phyloP scores from a whole-genome alignment of 179 eudicot species.

The Gypsophila paniculata region DNA sequence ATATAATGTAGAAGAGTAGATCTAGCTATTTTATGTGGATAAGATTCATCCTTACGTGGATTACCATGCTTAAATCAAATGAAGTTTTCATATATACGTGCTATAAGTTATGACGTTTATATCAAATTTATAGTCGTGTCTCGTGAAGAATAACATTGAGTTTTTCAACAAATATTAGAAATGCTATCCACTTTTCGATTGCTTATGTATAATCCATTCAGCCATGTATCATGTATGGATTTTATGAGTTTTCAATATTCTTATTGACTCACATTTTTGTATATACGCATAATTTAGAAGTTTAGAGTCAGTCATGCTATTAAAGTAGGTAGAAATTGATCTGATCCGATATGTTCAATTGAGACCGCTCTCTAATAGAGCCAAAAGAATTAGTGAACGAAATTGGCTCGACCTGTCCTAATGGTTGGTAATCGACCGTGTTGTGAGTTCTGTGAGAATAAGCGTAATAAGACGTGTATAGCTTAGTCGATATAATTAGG shows the following conservation, averaged over 20 bases:
- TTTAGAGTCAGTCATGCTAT: too few relatives aligned
- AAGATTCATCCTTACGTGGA: conserved; percentile 10
- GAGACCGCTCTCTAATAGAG: too few relatives aligned
- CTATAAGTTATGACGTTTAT: neutral
- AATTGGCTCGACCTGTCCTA: too few relatives aligned
- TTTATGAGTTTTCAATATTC: neutral
- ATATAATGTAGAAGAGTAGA: neutral
- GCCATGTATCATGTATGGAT: too few relatives aligned
- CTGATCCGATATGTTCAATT: too few relatives aligned
- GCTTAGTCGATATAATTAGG: too few relatives aligned
- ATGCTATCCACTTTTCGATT: neutral
- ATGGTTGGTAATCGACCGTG: too few relatives aligned
- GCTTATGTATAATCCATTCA: neutral
- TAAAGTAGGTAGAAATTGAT: too few relatives aligned
- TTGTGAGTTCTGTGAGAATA: too few relatives aligned
- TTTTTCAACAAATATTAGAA: neutral
- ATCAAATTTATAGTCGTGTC: neutral
- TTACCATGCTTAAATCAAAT: neutral
- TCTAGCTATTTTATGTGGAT: neutral
- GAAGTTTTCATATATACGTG: neutral
- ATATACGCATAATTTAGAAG: too few relatives aligned
- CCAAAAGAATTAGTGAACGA: too few relatives aligned
- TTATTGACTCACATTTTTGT: neutral
- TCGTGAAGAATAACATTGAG: neutral
- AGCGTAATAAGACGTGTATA: too few relatives aligned